phyloP scores from a whole-genome alignment of 2,329 filamentous ascomycete genomes.

The Knufia fluminis region DNA sequence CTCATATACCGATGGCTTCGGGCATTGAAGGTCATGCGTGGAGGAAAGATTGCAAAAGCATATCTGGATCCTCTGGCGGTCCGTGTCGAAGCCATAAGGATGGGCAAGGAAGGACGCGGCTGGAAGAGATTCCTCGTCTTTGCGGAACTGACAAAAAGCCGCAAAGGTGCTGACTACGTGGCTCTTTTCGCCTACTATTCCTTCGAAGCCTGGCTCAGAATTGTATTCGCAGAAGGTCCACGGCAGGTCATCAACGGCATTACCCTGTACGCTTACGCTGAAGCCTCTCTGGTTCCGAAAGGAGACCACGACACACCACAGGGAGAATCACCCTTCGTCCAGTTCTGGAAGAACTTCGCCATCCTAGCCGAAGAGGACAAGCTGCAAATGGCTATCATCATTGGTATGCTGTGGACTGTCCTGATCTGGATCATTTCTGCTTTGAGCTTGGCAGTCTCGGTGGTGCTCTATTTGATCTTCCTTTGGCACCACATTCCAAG shows the following conservation, averaged over 20 bases:
- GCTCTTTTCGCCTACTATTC: constrained; percentile 87
- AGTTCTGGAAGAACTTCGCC: constrained; percentile 77
- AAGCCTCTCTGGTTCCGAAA: constrained; percentile 59
- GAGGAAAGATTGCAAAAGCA: constrained; percentile 79
- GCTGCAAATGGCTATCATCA: constrained; percentile 72
- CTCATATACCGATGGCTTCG: constrained; percentile 70
- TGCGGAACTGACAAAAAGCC: constrained; percentile 79
- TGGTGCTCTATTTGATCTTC: constrained; percentile 76
- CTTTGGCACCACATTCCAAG: constrained; percentile 85
- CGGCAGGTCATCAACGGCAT: constrained; percentile 85
- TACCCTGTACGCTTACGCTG: constrained; percentile 77
- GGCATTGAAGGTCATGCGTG: constrained; percentile 69
- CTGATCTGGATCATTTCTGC: constrained; percentile 80
- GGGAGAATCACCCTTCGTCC: constrained; percentile 55
- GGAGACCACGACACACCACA: constrained; percentile 44
- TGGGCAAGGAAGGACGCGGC: constrained; percentile 60
- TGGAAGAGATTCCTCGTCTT: constrained; percentile 91
- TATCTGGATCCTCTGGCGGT: constrained; percentile 84
- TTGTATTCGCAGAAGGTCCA: constrained; percentile 83
- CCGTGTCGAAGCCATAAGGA: constrained; percentile 71
- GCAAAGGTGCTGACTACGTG: constrained; percentile 81
- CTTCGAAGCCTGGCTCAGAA: constrained; percentile 74
- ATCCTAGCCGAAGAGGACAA: constrained; percentile 63
- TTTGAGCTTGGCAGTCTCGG: constrained; percentile 61
- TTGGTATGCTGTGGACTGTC: constrained; percentile 85